Base-by-base conservation (phyloP, 352 stramenopile genomes). In the Pythium phragmitis region DNA sequence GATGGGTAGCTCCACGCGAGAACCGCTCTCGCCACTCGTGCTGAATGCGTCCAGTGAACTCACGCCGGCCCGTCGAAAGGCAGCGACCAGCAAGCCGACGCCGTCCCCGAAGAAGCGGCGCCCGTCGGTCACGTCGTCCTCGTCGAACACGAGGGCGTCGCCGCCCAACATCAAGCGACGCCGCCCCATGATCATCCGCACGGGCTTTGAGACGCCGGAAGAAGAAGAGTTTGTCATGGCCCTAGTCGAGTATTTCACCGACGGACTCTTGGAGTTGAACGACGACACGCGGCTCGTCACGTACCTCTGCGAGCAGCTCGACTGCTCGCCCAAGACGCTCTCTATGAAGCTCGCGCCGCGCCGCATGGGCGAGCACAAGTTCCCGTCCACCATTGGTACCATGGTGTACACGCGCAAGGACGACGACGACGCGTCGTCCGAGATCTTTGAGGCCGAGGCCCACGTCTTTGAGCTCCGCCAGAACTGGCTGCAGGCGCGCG, bases 301-400 rank as follows among this genome's bases (percentile, higher is more conserved):
- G 42, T 91, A 85, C 43, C 50, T 91, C 4, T 88, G 80, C 54
- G 75, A 76, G 41, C 74, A 89, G 55, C 70, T 91, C 14, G 52
- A 67, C 7, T 89, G 78, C 49, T 75, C 70, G 2, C 65, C 75
- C 19, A 85, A 85, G 70, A 77, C 77, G 41, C 56, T 91, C 21
- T 88, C 80, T 6, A 87, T 89, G 73, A 91, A 91, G 65, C 68
- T 91, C 9, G 82, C 82, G 17, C 77, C 80, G 8, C 74, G 71
- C 19, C 72, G 73, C 13, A 74, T 80, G 54, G 70, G 72, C 14
- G 76, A 88, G 45, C 70, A 69, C 60, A 82, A 79, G 43, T 88
- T 91, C 58, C 77, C 80, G 0, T 69, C 85, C 37, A 86, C 83
- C 39, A 68, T 88, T 37, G 82, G 77, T 26, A 78, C 63, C 13